phyloP scores from a whole-genome alignment of 768 basidiomycete genomes.

The Tylopilus vinaceipallidus region DNA sequence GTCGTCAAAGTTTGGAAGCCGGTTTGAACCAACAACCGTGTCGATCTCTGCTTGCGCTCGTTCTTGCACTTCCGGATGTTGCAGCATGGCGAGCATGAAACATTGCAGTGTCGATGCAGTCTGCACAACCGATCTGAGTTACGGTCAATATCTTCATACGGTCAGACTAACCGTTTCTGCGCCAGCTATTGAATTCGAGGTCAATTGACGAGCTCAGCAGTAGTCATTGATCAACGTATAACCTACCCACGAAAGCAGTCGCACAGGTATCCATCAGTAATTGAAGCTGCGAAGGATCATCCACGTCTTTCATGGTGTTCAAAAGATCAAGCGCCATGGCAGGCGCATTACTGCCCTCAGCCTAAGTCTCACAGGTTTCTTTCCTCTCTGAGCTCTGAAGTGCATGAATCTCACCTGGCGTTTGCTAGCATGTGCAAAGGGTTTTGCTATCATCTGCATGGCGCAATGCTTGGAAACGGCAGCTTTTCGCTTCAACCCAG shows the following conservation, averaged over 20 bases:
- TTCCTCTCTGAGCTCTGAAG: background rate
- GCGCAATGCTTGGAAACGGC: slow-evolving; percentile 1
- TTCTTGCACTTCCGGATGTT: too few species aligned
- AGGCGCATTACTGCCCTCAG: background rate
- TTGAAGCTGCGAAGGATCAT: background rate
- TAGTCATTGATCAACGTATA: background rate
- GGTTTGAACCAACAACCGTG: too few species aligned
- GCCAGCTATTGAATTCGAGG: slow-evolving; percentile 10
- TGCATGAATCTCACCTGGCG: slow-evolving; percentile 6
- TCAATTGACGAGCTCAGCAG: background rate
- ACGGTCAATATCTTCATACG: background rate
- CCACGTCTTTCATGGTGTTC: too few species aligned
- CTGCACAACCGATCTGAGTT: background rate
- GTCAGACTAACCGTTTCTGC: slow-evolving; percentile 16
- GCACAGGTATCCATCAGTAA: slow-evolving; percentile 9
- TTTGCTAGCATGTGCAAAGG: slow-evolving; percentile 13
- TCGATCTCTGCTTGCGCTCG: too few species aligned
- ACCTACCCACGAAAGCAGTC: slow-evolving; percentile 18
- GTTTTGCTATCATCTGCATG: slow-evolving; percentile 12
- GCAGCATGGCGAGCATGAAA: too few species aligned
- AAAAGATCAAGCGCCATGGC: too few species aligned
- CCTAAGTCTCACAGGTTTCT: slow-evolving; percentile 1
- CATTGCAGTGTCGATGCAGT: too few species aligned
- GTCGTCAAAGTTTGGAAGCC: too few species aligned
- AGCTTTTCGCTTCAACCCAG: slow-evolving; percentile 26